Evolutionary conservation across 2,329 filamentous ascomycete genomes (phyloP).

Genomic region (Thelonectria blattea): DNA sequence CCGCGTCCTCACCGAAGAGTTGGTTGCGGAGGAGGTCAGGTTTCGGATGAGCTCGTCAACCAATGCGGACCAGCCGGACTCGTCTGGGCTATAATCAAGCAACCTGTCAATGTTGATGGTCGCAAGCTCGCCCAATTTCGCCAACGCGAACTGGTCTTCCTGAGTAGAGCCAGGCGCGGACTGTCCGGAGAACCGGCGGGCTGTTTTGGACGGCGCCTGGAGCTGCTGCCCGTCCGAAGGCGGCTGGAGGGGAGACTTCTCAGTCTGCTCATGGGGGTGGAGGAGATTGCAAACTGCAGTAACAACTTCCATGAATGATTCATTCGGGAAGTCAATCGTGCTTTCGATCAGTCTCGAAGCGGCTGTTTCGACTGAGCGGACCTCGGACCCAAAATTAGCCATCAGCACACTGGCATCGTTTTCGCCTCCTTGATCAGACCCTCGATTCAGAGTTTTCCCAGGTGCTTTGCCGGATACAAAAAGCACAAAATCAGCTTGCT

Average conservation of each 20-base stretch:
- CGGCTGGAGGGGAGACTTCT: constrained; percentile 17
- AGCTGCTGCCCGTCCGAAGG: constrained; percentile 38
- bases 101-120: constrained; percentile 78
- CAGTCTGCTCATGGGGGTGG: constrained; percentile 36
- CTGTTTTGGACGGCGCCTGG: constrained; percentile 47
- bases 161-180: constrained; percentile 59
- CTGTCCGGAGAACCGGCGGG: constrained; percentile 54
- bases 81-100: constrained; percentile 66
- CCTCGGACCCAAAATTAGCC: constrained; percentile 77
- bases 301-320: constrained; percentile 79
- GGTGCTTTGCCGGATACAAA: constrained; percentile 65
- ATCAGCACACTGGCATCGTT: constrained; percentile 58
- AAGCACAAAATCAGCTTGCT: constrained; percentile 89
- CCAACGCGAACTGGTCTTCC: constrained; percentile 70
- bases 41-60: constrained; percentile 59
- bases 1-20: constrained; percentile 60
- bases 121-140: constrained; percentile 75
- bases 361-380: constrained; percentile 87
- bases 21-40: constrained; percentile 54
- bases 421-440: constrained; percentile 55
- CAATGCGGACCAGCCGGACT: constrained; percentile 79
- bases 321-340: constrained; percentile 87
- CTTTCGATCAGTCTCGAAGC: constrained; percentile 88
- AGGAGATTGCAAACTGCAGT: constrained; percentile 74
- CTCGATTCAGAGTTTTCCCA: constrained; percentile 55